Conservation (phyloP, 2,329 filamentous ascomycete species). For the Neofusicoccum ribis region DNA sequence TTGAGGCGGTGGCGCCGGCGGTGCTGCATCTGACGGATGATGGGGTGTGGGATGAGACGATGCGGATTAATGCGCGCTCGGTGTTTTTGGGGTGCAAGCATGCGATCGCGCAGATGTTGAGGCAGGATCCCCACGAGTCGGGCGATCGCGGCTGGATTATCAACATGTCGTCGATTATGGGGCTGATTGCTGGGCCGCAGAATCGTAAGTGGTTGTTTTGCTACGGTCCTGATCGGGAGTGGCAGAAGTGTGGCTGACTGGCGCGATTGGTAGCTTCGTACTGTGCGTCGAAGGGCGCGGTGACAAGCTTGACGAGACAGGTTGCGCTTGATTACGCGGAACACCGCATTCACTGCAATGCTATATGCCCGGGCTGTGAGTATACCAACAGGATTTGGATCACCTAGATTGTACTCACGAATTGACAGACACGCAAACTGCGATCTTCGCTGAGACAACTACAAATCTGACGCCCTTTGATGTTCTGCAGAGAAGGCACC, state of each 20-base stretch:
- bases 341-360: constrained; percentile 54
- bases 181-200: constrained; percentile 26
- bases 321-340: constrained; percentile 53
- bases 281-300: constrained; percentile 53
- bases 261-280: constrained; percentile 33
- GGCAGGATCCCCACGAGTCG: constrained; percentile 28
- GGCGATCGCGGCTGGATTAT: constrained; percentile 53
- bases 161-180: constrained; percentile 53
- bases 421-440: neutral
- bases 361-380: constrained; percentile 55
- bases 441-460: neutral
- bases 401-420: neutral
- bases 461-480: neutral
- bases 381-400: neutral
- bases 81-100: constrained; percentile 40
- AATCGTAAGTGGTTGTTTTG: neutral
- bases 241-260: neutral
- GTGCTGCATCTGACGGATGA: constrained; percentile 27
- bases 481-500: constrained; percentile 27
- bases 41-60: constrained; percentile 32
- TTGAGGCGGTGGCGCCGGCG: constrained; percentile 27
- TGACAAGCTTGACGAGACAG: constrained; percentile 46
- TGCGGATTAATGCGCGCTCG: constrained; percentile 33
- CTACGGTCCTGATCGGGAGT: neutral
- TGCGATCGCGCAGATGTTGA: constrained; percentile 34